phyloP scores from a whole-genome alignment of 805 yeast species.

The Ogataea naganishii region DNA sequence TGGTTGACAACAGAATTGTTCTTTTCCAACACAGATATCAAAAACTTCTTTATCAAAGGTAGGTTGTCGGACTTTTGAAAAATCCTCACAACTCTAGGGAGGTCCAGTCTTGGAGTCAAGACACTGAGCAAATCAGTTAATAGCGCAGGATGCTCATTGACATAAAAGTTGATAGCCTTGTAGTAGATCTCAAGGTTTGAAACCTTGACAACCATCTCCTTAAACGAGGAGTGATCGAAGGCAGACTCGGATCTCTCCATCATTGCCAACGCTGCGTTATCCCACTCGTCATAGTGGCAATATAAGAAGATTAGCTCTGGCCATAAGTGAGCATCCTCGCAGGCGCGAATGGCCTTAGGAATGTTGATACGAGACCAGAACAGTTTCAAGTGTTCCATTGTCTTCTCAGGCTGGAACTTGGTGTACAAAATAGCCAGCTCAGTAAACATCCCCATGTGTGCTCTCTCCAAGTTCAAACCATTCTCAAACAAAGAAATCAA shows the following conservation, averaged over 20 bases:
- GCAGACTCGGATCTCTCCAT: slow-evolving; percentile 91
- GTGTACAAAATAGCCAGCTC: slow-evolving; percentile 87
- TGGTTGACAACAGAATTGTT: slow-evolving; percentile 86
- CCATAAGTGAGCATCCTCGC: slow-evolving; percentile 91
- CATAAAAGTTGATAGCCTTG: slow-evolving; percentile 93
- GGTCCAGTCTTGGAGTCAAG: slow-evolving; percentile 82
- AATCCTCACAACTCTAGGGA: slow-evolving; percentile 89
- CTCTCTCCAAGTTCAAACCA: slow-evolving; percentile 94
- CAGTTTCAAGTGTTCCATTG: slow-evolving; percentile 92
- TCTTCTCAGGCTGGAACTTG: slow-evolving; percentile 81
- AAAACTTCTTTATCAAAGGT: slow-evolving; percentile 92
- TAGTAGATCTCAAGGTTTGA: slow-evolving; percentile 94
- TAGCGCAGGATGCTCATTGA: slow-evolving; percentile 85
- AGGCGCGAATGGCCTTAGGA: slow-evolving; percentile 92
- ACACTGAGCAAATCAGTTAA: slow-evolving; percentile 80
- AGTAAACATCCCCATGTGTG: slow-evolving; percentile 99
- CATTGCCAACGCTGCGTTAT: slow-evolving; percentile 94
- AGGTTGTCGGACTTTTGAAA: slow-evolving; percentile 92
- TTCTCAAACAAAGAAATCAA: slow-evolving; percentile 88
- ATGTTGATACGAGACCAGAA: slow-evolving; percentile 98
- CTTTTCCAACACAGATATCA: slow-evolving; percentile 83
- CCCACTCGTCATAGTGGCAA: slow-evolving; percentile 99
- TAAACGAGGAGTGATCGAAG: slow-evolving; percentile 88
- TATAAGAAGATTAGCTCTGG: slow-evolving; percentile 92
- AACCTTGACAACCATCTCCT: slow-evolving; percentile 90